Evolutionary conservation across 2,329 filamentous ascomycete genomes (phyloP), one percentile per base, ranked within the genome.

Genomic region (Mollisiaceae sp.): DNA sequence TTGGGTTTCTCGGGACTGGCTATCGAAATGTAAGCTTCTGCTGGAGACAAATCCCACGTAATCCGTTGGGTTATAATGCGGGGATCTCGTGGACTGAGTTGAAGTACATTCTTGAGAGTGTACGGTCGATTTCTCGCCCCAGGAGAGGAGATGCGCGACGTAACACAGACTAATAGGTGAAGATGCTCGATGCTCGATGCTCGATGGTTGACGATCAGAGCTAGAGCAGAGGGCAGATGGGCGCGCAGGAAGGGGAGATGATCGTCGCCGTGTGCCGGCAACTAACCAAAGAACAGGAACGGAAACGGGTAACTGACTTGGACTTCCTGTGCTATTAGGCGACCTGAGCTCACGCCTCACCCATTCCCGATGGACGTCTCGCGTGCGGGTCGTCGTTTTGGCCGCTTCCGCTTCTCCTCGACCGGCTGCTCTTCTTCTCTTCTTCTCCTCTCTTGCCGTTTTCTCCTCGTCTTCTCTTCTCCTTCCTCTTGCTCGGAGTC

Each of bases 211-310:
- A 57, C 54, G n/a, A 32, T 11, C 12, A 32, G 47, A 52, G 36
- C n/a, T n/a, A n/a, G n/a, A n/a, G n/a, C n/a, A n/a, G n/a, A n/a
- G n/a, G n/a, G 27, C 5, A 24, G 54, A 57, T 8, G 18, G 35
- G 18, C n/a, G 27, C 24, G 54, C 54, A 39, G 35, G 12, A 36
- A 8, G 54, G 35, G 54, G 35, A 22, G 27, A 57, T 12, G 54
- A 57, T 57, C 54, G 14, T 52, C 45, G 52, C 54, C 54, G 54
- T 20, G 32, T 20, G n/a, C 32, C 54, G 36, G 18, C 54, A 22
- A 18, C 32, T 18, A 50, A 39, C 32, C 39, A 39, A 32, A 38
- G 54, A 36, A 39, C 8, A 39, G 36, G n/a, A 57, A 8, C 8
- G 35, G 27, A 18, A 38, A 57, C 35, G 35, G 54, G 54, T n/a